phyloP scores from a whole-genome alignment of 1,284 basidiomycete genomes.

The Cystobasidiaceae sp. region DNA sequence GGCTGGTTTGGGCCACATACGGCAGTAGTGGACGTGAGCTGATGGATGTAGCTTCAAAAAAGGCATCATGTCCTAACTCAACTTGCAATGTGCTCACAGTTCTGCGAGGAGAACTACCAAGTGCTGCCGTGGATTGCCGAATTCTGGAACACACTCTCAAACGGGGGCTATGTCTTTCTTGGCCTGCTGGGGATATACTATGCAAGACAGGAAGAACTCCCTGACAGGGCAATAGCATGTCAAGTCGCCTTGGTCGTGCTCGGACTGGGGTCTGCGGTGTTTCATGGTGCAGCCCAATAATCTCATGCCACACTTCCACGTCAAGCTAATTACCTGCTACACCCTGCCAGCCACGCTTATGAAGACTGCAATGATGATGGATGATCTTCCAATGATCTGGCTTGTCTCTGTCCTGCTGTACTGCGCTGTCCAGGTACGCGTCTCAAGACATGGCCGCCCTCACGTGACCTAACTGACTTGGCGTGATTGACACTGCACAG shows the following conservation, averaged over 20 bases:
- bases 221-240: slow-evolving; percentile 17
- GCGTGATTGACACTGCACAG: background rate
- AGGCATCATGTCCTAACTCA: background rate
- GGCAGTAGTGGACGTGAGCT: slow-evolving; percentile 10
- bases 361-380: slow-evolving; percentile 28
- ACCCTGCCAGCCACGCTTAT: slow-evolving; percentile 4
- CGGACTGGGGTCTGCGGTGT: slow-evolving; percentile 19
- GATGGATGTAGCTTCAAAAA: background rate
- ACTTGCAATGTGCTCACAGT: slow-evolving; percentile 34
- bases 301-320: background rate
- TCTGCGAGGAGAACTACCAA: slow-evolving; percentile 49
- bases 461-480: background rate
- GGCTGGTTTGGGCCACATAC: slow-evolving; percentile 23
- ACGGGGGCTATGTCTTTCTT: slow-evolving; percentile 49
- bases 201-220: slow-evolving; percentile 38
- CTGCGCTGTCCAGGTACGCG: slow-evolving; percentile 14
- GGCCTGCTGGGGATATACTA: slow-evolving; percentile 47
- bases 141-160: slow-evolving; percentile 50
- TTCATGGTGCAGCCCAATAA: slow-evolving; percentile 18
- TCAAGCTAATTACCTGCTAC: background rate
- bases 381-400: slow-evolving; percentile 29
- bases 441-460: background rate
- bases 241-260: slow-evolving; percentile 8
- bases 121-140: slow-evolving; percentile 49
- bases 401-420: slow-evolving; percentile 23